Conservation (phyloP, 2,329 filamentous ascomycete species). For the Aspergillus proliferans region DNA sequence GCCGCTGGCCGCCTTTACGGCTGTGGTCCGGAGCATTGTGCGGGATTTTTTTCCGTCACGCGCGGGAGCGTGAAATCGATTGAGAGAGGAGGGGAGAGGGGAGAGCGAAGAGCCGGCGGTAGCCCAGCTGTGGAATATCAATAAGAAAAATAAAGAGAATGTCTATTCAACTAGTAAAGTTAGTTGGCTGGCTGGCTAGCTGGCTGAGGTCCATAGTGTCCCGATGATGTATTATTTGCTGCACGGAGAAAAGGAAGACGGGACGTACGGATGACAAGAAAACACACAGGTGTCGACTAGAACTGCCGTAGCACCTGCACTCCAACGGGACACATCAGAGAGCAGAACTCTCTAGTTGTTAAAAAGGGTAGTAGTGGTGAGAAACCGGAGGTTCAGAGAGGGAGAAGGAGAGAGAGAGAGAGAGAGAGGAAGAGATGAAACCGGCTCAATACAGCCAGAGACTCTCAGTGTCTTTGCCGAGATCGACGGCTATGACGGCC, state of each 20-base stretch:
- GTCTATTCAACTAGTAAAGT: neutral
- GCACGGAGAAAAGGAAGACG: neutral
- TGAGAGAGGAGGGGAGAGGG: constrained; percentile 1
- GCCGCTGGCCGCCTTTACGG: constrained; percentile 35
- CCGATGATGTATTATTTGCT: neutral
- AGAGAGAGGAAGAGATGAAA: constrained; percentile 4
- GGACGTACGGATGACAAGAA: constrained; percentile 5
- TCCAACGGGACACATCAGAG: constrained; percentile 35
- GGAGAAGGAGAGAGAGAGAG: constrained; percentile 3
- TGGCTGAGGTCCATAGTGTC: neutral
- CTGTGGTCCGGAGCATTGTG: constrained; percentile 34
- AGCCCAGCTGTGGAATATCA: neutral
- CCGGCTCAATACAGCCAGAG: neutral
- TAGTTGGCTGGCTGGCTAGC: neutral
- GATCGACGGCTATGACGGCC: constrained; percentile 23
- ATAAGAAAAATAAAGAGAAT: neutral
- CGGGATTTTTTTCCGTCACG: constrained; percentile 22
- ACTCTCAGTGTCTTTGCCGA: constrained; percentile 9
- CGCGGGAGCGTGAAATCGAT: neutral
- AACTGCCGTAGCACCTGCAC: constrained; percentile 36
- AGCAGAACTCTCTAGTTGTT: constrained; percentile 27
- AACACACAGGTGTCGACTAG: constrained; percentile 35
- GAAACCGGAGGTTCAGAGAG: neutral
- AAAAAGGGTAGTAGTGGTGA: neutral
- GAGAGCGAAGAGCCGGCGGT: constrained; percentile 1